These are phyloP conservation scores for Mycocentrospora acerina DNA, from an alignment of 2,329 filamentous ascomycete species.

Conservation along the genomic window DNA sequence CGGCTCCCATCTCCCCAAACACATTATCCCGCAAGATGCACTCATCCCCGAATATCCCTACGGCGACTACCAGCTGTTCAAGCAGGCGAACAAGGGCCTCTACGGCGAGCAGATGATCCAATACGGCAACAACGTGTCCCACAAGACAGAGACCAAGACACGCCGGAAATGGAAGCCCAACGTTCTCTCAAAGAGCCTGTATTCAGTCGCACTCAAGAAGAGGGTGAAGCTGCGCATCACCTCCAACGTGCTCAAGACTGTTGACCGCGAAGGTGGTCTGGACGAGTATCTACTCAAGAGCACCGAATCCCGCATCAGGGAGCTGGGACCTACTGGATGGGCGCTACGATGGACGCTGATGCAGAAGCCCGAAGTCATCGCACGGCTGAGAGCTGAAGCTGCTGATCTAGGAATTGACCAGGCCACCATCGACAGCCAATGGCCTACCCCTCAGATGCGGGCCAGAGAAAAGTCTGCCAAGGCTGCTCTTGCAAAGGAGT, in stretches of 20 bases:
- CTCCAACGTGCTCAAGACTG: slow-evolving; percentile 62
- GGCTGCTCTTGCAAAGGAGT: slow-evolving; percentile 4
- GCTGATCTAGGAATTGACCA: slow-evolving; percentile 64
- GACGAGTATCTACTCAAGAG: slow-evolving; percentile 88
- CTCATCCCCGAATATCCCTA: slow-evolving; percentile 64
- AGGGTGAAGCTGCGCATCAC: slow-evolving; percentile 70
- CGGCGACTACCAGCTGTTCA: slow-evolving; percentile 69
- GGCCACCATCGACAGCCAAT: slow-evolving; percentile 34
- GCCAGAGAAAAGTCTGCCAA: slow-evolving; percentile 14
- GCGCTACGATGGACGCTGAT: slow-evolving; percentile 85
- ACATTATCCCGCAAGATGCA: slow-evolving; percentile 32
- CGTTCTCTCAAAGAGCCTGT: slow-evolving; percentile 66
- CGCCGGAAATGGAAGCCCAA: slow-evolving; percentile 76
- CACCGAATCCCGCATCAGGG: slow-evolving; percentile 75
- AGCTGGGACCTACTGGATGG: slow-evolving; percentile 90
- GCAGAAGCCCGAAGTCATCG: slow-evolving; percentile 70
- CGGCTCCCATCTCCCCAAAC: slow-evolving; percentile 38
- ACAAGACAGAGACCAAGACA: slow-evolving; percentile 68
- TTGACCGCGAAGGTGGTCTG: slow-evolving; percentile 83
- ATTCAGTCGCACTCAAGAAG: slow-evolving; percentile 61
- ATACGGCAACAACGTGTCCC: slow-evolving; percentile 76
- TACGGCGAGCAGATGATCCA: slow-evolving; percentile 71
- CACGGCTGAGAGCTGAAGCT: slow-evolving; percentile 66
- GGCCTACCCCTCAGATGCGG: slow-evolving; percentile 27
- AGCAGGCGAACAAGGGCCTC: slow-evolving; percentile 76